Percentiles rank a stretch among this genome's conserved stretches.
phyloP scores from a whole-genome alignment of 2,329 filamentous ascomycete species.

The Diaporthe vaccinii region DNA sequence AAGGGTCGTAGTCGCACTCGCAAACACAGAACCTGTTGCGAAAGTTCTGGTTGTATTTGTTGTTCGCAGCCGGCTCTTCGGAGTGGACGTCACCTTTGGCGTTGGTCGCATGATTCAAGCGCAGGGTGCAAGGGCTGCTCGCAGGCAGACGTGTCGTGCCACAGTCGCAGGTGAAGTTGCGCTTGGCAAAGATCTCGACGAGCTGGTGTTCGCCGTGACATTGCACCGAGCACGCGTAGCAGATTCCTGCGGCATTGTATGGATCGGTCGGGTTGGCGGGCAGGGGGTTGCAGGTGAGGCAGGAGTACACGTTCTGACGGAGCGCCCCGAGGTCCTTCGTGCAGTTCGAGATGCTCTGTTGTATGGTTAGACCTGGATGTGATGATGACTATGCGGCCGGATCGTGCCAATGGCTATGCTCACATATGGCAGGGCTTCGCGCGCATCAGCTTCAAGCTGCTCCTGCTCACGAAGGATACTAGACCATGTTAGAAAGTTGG shows the following conservation, averaged over 20 bases:
- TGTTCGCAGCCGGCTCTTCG: constrained; percentile 78
- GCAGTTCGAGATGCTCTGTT: constrained; percentile 90
- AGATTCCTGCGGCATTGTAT: constrained; percentile 84
- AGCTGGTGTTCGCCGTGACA: constrained; percentile 96
- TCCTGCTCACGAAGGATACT: constrained; percentile 93
- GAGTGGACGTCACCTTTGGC: constrained; percentile 82
- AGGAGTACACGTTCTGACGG: constrained; percentile 91
- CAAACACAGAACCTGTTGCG: constrained; percentile 93
- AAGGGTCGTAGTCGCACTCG: constrained; percentile 86
- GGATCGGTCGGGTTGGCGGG: constrained; percentile 72
- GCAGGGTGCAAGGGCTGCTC: constrained; percentile 80
- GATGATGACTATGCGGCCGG: neutral
- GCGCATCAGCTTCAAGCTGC: constrained; percentile 92
- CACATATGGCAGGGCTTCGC: constrained; percentile 94
- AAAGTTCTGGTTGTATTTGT: constrained; percentile 97
- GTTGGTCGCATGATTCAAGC: constrained; percentile 79
- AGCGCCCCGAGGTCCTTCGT: constrained; percentile 91
- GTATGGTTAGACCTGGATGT: constrained; percentile 40
- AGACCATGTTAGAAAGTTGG: constrained; percentile 12
- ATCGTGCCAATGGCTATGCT: constrained; percentile 46
- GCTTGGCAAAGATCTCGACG: constrained; percentile 95
- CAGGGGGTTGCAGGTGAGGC: constrained; percentile 91
- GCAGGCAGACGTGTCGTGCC: constrained; percentile 84
- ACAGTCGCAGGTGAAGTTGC: constrained; percentile 96
- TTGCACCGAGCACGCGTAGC: constrained; percentile 96